Conservation (phyloP, 2,329 filamentous ascomycete species). For the Trichoderma sp. region DNA sequence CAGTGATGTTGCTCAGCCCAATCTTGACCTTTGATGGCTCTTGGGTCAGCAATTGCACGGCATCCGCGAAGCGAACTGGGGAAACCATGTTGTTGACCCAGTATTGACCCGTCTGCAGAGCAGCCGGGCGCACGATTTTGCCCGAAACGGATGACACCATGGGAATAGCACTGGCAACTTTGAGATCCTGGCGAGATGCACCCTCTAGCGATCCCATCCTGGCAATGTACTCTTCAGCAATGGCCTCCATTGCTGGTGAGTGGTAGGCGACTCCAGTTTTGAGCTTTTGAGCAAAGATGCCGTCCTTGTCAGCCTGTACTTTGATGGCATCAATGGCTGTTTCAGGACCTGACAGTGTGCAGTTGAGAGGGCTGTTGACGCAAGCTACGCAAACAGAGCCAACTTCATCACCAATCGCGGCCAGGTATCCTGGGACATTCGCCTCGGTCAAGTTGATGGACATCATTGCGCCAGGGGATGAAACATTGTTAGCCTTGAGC, state of each 20-base stretch:
- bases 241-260: slow-evolving; percentile 31
- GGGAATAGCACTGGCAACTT: neutral
- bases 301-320: slow-evolving; percentile 34
- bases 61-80: slow-evolving; percentile 20
- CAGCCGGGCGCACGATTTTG: neutral
- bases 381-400: slow-evolving; percentile 36
- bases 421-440: neutral
- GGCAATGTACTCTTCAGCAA: slow-evolving; percentile 48
- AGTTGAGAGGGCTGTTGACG: slow-evolving; percentile 38
- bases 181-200: neutral
- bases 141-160: slow-evolving; percentile 27
- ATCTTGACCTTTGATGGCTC: slow-evolving; percentile 10
- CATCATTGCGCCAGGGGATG: slow-evolving; percentile 18
- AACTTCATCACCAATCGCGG: neutral
- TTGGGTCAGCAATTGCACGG: slow-evolving; percentile 2
- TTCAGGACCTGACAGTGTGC: slow-evolving; percentile 38
- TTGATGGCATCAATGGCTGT: slow-evolving; percentile 34
- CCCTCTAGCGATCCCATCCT: slow-evolving; percentile 30
- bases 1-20: neutral
- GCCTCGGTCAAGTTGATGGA: neutral
- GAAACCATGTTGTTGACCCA: slow-evolving; percentile 29
- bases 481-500: neutral
- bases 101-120: slow-evolving; percentile 3
- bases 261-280: slow-evolving; percentile 33
- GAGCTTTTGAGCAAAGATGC: slow-evolving; percentile 34